Evolutionary conservation across 345 rosid genomes (phyloP).

Genomic region (Melaleuca quinquenervia): DNA sequence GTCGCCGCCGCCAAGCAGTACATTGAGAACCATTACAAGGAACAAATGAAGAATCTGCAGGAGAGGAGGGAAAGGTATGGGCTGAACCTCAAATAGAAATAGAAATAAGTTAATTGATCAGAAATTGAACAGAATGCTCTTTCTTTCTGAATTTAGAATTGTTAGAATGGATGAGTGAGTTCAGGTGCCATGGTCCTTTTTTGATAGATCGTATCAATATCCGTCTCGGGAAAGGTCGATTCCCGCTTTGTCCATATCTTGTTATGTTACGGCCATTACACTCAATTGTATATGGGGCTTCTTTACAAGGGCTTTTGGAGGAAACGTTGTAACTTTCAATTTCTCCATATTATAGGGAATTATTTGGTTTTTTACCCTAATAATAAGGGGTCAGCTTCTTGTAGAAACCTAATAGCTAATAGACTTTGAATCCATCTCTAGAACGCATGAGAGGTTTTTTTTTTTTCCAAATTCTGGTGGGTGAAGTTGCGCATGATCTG

Average conservation of each 20-base stretch:
- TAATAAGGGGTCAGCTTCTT: neutral
- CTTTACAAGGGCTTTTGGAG: neutral
- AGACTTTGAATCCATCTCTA: neutral
- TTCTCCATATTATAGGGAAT: neutral
- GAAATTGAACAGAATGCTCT: neutral
- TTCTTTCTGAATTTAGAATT: neutral
- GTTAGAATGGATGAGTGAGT: neutral
- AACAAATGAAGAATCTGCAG: slow-evolving; percentile 78
- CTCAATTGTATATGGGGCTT: neutral
- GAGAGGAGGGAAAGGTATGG: slow-evolving; percentile 65
- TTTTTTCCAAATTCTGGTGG: neutral
- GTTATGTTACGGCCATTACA: neutral
- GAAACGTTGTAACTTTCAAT: neutral
- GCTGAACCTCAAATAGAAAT: neutral
- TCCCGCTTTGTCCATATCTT: neutral
- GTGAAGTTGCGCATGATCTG: neutral
- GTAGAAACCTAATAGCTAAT: neutral
- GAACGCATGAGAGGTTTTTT: neutral
- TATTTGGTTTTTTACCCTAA: neutral
- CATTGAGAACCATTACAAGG: slow-evolving; percentile 81
- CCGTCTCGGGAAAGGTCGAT: neutral
- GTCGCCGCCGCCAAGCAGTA: slow-evolving; percentile 79
- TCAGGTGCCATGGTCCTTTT: neutral
- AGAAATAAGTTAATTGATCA: neutral
- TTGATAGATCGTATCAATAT: neutral